Evolutionary conservation across 306 rosid genomes (phyloP).

Genomic region (Corylus americana): DNA sequence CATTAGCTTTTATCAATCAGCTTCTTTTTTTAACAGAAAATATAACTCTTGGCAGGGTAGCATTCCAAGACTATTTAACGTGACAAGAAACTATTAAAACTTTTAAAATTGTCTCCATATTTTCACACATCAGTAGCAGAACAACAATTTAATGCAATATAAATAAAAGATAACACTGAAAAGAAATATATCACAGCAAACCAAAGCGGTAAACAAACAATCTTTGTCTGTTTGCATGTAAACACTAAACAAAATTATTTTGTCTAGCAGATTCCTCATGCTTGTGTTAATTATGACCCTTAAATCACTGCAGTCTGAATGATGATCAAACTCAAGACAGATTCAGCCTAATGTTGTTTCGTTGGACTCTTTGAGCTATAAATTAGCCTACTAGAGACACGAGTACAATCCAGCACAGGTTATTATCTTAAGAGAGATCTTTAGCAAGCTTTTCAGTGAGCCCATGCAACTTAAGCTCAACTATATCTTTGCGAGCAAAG

Average conservation of each 20-base stretch:
- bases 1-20: constrained; percentile 32
- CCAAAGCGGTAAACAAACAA: background rate
- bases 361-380: background rate
- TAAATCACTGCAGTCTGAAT: background rate
- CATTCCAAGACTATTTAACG: background rate
- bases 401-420: no score
- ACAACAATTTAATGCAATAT: background rate
- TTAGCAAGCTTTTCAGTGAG: no score
- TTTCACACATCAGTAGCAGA: background rate
- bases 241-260: background rate
- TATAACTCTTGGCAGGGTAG: background rate
- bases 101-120: background rate
- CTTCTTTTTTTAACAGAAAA: constrained; percentile 1
- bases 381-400: background rate
- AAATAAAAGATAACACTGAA: background rate
- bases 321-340: background rate
- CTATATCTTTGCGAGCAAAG: background rate
- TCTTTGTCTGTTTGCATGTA: background rate
- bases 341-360: background rate
- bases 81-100: background rate
- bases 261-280: background rate
- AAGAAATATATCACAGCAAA: background rate
- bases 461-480: no score
- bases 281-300: background rate
- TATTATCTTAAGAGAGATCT: no score